Base-by-base conservation (phyloP, 768 basidiomycete species). In the Boletus fagicola region DNA sequence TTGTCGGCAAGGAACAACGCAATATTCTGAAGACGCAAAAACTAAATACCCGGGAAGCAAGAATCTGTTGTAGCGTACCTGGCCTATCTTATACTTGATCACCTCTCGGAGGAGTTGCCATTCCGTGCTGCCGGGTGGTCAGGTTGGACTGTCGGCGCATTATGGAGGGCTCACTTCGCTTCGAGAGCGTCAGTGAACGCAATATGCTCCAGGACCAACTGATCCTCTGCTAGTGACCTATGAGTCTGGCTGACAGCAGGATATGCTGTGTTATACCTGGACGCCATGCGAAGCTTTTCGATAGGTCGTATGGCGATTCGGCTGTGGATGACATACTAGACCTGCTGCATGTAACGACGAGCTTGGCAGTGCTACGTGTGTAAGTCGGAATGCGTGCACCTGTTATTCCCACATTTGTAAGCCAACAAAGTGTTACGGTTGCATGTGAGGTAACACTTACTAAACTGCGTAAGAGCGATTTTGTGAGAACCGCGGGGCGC, bases 61-160 rank as follows among this genome's bases (percentile, higher is more conserved):
- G 43, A 28, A 35, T 26, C 1, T 33, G 24, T 51, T 54, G 33
- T 52, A 46, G 30, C 62, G 53, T 62, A 91, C 91, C 77, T 90
- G 75, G 65, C 80, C 73, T 12, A 92, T 76, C 70, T 85, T 90
- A 68, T 79, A 69, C 69, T 91, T 92, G 69, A 94, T 83, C 53
- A 84, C 82, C 65, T 86, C 80, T 39, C 88, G 83, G 44, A 94
- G 77, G 40, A 77, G 71, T 20, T 77, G 64, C 92, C 92, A 94
- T 66, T 89, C 86, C 64, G 77, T 75, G 64, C 88, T 88, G 73
- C 43, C 50, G 7, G 56, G 46, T 26, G 36, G 35, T 63, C 43
- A 64, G 62, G 56, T 45, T 59, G 60, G 44, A 48, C 53, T 9
- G 54, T 51, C 42, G 57, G 48, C 40, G 51, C 22, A 46, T 40